Percentiles rank a stretch among this genome's conserved stretches.
Conservation (phyloP, 345 rosid species). For the Brassica juncea region DNA sequence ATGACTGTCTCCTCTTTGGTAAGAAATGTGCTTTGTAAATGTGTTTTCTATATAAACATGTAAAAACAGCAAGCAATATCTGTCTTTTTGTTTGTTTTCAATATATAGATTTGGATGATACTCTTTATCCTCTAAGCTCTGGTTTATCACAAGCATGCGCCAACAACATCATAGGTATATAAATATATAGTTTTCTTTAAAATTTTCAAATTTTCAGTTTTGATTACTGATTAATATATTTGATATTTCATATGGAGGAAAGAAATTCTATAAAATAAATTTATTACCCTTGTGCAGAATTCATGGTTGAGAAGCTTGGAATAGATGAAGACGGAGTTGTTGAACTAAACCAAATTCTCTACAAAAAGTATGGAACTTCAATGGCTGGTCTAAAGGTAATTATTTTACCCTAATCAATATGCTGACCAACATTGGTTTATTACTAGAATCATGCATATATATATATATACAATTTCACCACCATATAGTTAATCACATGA, state of each 20-base stretch:
- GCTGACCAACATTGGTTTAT: background rate
- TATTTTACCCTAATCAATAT: background rate
- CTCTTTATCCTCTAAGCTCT: slow-evolving; percentile 62
- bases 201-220: too few relatives aligned
- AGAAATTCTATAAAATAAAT: background rate
- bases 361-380: slow-evolving; percentile 78
- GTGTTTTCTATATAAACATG: background rate
- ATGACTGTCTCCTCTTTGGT: slow-evolving; percentile 84
- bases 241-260: background rate
- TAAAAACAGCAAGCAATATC: background rate
- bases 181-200: background rate
- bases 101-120: slow-evolving; percentile 66
- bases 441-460: background rate
- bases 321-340: slow-evolving; percentile 58
- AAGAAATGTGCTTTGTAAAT: slow-evolving; percentile 19
- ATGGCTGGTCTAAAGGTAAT: slow-evolving; percentile 93
- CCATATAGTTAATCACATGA: background rate
- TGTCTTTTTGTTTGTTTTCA: background rate
- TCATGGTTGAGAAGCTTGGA: slow-evolving; percentile 68
- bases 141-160: slow-evolving; percentile 58
- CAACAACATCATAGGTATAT: slow-evolving; percentile 56
- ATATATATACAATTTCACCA: background rate
- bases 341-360: slow-evolving; percentile 59
- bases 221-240: background rate
- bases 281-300: slow-evolving; percentile 50